phyloP scores from a whole-genome alignment of 345 rosid genomes.

The Turnera subulata region DNA sequence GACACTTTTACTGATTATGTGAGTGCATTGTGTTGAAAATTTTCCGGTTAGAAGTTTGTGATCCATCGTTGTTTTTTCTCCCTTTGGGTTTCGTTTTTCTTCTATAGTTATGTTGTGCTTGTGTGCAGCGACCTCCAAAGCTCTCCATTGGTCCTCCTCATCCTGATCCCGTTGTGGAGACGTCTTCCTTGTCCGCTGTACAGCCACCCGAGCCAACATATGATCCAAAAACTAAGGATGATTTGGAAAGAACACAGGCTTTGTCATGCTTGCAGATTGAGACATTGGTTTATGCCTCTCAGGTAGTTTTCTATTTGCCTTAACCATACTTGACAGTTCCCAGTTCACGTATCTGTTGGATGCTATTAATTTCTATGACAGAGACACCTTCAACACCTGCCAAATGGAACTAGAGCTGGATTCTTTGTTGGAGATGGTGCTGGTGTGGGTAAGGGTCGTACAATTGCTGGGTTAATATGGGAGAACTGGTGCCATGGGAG shows the following conservation, averaged over 20 bases:
- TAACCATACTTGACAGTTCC: slow-evolving; percentile 18
- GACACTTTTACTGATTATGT: slow-evolving; percentile 97
- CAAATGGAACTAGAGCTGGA: slow-evolving; percentile 81
- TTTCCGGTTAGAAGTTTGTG: neutral
- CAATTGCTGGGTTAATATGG: slow-evolving; percentile 94
- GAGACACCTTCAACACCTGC: slow-evolving; percentile 95
- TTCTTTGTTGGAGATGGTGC: slow-evolving; percentile 99
- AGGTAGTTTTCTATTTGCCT: slow-evolving; percentile 46
- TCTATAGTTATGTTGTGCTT: slow-evolving; percentile 9
- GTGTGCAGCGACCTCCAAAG: slow-evolving; percentile 76
- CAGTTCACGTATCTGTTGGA: slow-evolving; percentile 25
- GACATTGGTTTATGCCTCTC: slow-evolving; percentile 94
- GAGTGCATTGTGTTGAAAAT: slow-evolving; percentile 32
- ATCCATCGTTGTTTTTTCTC: slow-evolving; percentile 1
- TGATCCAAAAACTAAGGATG: slow-evolving; percentile 64
- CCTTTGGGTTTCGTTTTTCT: slow-evolving; percentile 8
- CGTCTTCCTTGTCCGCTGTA: slow-evolving; percentile 90
- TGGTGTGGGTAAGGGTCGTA: slow-evolving; percentile 98
- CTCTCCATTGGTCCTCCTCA: slow-evolving; percentile 91
- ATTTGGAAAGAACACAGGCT: slow-evolving; percentile 62
- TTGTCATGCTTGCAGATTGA: slow-evolving; percentile 99
- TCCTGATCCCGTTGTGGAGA: slow-evolving; percentile 96
- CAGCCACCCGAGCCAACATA: slow-evolving; percentile 96
- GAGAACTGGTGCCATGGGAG: slow-evolving; percentile 90
- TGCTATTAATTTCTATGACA: slow-evolving; percentile 34